phyloP scores from a whole-genome alignment of 2,329 filamentous ascomycete genomes.

The Aotearoamyces nothofagi region DNA sequence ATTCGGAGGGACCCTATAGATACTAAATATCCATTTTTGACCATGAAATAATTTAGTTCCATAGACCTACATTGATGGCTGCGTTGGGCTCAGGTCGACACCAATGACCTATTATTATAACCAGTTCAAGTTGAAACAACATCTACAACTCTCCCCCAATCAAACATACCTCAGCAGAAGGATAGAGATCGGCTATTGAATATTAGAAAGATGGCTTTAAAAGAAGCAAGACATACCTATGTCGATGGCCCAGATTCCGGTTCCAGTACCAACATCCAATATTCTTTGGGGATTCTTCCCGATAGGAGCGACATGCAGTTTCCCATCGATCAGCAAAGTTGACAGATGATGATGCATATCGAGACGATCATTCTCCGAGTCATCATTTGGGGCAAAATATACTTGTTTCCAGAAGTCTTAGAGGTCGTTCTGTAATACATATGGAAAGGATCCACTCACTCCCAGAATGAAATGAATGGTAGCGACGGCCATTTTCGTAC shows the following conservation, averaged over 20 bases:
- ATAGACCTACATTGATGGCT: too few relatives aligned
- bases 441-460: too few relatives aligned
- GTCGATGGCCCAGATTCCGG: too few relatives aligned
- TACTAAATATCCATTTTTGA: too few relatives aligned
- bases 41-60: too few relatives aligned
- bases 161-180: too few relatives aligned
- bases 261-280: conserved; percentile 24
- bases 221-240: neutral
- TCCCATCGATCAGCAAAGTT: conserved; percentile 4
- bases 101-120: conserved; percentile 7
- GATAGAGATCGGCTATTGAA: too few relatives aligned
- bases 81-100: conserved; percentile 14
- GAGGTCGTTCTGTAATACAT: conserved; percentile 5
- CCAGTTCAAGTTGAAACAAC: too few relatives aligned
- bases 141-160: too few relatives aligned
- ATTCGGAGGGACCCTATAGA: conserved; percentile 34
- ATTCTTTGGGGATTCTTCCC: conserved; percentile 14
- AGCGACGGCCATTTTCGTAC: neutral
- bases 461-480: neutral
- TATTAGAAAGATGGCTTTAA: too few relatives aligned
- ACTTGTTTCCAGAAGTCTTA: too few relatives aligned
- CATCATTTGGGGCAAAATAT: conserved; percentile 1
- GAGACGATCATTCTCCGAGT: conserved; percentile 4
- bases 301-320: conserved; percentile 8
- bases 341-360: conserved; percentile 6